Conservation (phyloP, 306 rosid species). For the Echinosophora koreensis region DNA sequence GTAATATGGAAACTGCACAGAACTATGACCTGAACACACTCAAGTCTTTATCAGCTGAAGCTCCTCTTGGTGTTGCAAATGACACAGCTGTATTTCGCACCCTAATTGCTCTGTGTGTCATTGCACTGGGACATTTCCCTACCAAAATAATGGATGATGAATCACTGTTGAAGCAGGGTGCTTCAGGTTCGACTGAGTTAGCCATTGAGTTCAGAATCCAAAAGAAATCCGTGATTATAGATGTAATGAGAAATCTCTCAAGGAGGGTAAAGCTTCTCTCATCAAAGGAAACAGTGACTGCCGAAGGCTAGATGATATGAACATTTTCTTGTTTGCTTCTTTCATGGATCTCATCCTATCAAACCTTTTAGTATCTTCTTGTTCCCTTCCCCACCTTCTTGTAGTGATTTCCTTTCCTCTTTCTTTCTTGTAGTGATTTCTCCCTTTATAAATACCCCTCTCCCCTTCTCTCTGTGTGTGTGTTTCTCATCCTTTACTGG, state of each 20-base stretch:
- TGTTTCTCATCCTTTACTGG: background rate
- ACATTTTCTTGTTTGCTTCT: slow-evolving; percentile 18
- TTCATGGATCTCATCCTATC: slow-evolving; percentile 27
- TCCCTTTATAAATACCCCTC: background rate
- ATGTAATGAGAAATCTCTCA: slow-evolving; percentile 78
- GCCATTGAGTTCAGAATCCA: slow-evolving; percentile 86
- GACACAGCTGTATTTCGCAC: slow-evolving; percentile 81
- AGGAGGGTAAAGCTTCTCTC: slow-evolving; percentile 80
- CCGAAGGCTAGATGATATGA: slow-evolving; percentile 52
- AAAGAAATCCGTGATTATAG: slow-evolving; percentile 76
- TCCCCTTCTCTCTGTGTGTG: background rate
- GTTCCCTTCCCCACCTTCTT: slow-evolving; percentile 7
- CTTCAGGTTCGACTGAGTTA: slow-evolving; percentile 68
- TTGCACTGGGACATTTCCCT: slow-evolving; percentile 92
- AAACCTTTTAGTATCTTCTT: background rate
- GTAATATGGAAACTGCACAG: slow-evolving; percentile 55
- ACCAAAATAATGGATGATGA: slow-evolving; percentile 92
- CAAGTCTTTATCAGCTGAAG: slow-evolving; percentile 74
- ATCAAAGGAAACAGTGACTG: slow-evolving; percentile 57
- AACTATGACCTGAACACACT: slow-evolving; percentile 69
- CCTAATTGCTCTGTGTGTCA: slow-evolving; percentile 74
- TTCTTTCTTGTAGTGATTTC: background rate
- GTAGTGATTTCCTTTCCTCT: background rate
- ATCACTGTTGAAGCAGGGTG: slow-evolving; percentile 64
- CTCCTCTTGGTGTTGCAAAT: slow-evolving; percentile 85